A percentile compares a stretch with the other conserved stretches of the same genome.
Conservation (phyloP, 768 basidiomycete species). For the Coprinopsis cinerea region DNA sequence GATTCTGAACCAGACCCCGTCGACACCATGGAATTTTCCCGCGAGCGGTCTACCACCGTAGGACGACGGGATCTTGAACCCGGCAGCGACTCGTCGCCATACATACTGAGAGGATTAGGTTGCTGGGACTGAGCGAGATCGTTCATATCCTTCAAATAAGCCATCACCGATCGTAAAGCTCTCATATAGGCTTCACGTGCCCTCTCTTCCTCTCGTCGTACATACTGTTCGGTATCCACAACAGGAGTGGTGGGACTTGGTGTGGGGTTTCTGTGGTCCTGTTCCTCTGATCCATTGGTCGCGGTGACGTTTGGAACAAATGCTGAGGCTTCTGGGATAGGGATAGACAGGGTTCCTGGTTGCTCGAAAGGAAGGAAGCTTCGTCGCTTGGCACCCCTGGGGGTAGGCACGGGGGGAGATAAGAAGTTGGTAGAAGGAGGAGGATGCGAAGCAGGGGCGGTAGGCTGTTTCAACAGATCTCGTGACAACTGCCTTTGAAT, state of each 20-base stretch:
- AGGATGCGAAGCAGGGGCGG: slow-evolving; percentile 7
- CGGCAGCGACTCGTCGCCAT: slow-evolving; percentile 43
- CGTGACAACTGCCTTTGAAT: slow-evolving; percentile 18
- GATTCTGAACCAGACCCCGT: slow-evolving; percentile 37
- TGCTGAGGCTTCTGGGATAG: slow-evolving; percentile 56
- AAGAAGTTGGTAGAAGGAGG: slow-evolving; percentile 31
- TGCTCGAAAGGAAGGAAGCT: slow-evolving; percentile 87
- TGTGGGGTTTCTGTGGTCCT: slow-evolving; percentile 25
- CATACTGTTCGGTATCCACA: slow-evolving; percentile 41
- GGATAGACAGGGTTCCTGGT: slow-evolving; percentile 51
- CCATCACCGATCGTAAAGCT: slow-evolving; percentile 88
- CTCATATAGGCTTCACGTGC: slow-evolving; percentile 67
- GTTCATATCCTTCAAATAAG: slow-evolving; percentile 93
- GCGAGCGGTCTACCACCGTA: slow-evolving; percentile 54
- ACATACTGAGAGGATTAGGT: slow-evolving; percentile 48
- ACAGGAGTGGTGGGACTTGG: slow-evolving; percentile 35
- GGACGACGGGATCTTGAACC: slow-evolving; percentile 54
- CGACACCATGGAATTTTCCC: slow-evolving; percentile 51
- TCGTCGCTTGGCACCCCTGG: slow-evolving; percentile 63
- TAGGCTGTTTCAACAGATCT: slow-evolving; percentile 22
- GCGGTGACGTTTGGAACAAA: slow-evolving; percentile 51
- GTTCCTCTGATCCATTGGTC: slow-evolving; percentile 17
- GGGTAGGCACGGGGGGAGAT: slow-evolving; percentile 35
- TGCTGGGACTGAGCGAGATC: slow-evolving; percentile 78
- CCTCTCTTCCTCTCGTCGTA: slow-evolving; percentile 66